Conservation (phyloP, 2,329 filamentous ascomycete genomes). For the Sphaerostilbella broomeana region DNA sequence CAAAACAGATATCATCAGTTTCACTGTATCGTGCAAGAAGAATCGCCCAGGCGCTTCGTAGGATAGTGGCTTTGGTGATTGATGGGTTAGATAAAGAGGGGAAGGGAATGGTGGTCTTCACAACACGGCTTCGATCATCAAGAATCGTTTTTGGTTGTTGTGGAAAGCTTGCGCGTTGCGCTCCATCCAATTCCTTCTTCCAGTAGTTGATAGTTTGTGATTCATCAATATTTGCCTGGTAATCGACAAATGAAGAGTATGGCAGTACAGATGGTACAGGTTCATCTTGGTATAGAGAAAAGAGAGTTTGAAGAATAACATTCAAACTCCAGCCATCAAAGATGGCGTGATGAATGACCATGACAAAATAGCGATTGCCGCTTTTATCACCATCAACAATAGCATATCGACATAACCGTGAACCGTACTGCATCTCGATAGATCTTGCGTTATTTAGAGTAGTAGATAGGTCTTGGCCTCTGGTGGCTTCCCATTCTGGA, state of each 20-base stretch:
- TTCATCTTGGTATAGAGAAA: neutral
- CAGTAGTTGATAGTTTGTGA: neutral
- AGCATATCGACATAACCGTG: no score
- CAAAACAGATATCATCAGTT: constrained; percentile 22
- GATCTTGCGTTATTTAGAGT: no score
- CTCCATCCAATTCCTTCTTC: neutral
- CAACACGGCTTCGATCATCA: neutral
- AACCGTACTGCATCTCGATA: no score
- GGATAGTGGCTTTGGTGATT: constrained; percentile 2
- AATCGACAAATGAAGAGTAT: neutral
- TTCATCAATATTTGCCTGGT: neutral
- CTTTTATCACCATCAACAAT: no score
- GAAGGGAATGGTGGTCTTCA: no score
- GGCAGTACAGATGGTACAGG: neutral
- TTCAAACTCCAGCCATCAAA: neutral
- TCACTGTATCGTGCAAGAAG: constrained; percentile 29
- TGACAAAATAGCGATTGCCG: no score
- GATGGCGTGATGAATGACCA: neutral
- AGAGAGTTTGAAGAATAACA: neutral
- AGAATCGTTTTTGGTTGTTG: neutral
- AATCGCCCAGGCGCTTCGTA: no score
- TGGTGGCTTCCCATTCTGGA: no score
- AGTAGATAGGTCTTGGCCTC: no score
- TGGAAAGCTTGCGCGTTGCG: neutral
- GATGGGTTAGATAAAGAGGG: neutral